Evolutionary conservation across 192 early-diverging fungal genomes (phyloP).

Genomic region (Backusella tuberculispora): DNA sequence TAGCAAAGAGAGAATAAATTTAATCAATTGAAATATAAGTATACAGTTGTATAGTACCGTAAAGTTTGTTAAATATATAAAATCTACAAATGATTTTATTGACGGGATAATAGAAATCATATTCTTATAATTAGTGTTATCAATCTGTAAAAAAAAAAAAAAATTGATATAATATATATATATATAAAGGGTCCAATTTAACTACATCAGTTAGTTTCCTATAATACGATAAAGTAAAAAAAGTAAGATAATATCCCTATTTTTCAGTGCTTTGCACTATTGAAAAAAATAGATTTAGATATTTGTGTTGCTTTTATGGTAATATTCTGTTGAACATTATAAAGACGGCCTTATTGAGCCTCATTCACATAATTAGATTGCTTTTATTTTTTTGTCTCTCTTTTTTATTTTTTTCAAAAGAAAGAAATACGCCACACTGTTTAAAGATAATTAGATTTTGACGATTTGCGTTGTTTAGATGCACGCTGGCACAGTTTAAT

Average conservation of each 20-base stretch:
- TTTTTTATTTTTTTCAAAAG: not conserved
- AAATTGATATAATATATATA: too few relatives aligned
- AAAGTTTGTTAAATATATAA: too few relatives aligned
- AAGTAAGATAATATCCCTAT: not conserved
- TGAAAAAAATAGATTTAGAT: not conserved
- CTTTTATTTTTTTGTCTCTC: not conserved
- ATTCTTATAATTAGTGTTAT: too few relatives aligned
- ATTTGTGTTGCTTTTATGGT: not conserved
- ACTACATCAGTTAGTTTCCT: too few relatives aligned
- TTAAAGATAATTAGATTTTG: not conserved
- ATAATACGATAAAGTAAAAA: too few relatives aligned
- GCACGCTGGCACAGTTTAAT: not conserved
- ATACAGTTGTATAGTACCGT: too few relatives aligned
- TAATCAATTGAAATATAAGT: too few relatives aligned
- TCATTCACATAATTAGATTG: not conserved
- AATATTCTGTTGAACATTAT: not conserved
- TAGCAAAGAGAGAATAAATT: too few relatives aligned
- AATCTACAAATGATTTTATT: too few relatives aligned
- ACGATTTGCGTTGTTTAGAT: not conserved
- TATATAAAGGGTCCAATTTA: too few relatives aligned
- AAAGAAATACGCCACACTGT: not conserved
- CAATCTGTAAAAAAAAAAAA: too few relatives aligned
- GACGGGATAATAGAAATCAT: too few relatives aligned
- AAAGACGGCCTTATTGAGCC: not conserved
- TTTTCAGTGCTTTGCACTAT: not conserved